These are phyloP conservation scores for Trebouxia sp. DNA, from an alignment of 139 green algal genomes.

Conservation along the genomic window DNA sequence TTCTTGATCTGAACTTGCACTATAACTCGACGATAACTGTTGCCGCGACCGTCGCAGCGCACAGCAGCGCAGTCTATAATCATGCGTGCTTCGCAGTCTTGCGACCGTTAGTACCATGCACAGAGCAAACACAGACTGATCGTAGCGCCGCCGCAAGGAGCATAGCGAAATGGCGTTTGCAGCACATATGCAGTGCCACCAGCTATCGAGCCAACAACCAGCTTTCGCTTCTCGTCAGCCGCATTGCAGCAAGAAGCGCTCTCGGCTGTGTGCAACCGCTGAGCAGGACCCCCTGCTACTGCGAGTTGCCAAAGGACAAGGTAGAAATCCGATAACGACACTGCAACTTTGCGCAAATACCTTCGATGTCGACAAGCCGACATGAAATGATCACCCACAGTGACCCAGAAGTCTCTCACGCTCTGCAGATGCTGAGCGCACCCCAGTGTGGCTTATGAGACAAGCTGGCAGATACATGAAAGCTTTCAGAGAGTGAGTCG, in stretches of 20 bases:
- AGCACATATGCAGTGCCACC: neutral
- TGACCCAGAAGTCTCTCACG: neutral
- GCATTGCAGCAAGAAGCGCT: too few species aligned
- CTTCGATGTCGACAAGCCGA: neutral
- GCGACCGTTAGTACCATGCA: too few species aligned
- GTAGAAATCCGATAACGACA: conserved; percentile 38
- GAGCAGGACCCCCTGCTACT: conserved; percentile 82
- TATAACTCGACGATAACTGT: too few species aligned
- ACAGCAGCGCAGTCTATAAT: too few species aligned
- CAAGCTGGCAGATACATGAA: conserved; percentile 99
- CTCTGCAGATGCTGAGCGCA: conserved; percentile 86
- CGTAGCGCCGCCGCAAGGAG: too few species aligned
- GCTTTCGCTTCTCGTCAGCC: too few species aligned
- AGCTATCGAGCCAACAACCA: neutral
- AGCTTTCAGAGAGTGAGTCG: conserved; percentile 83
- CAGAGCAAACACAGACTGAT: too few species aligned
- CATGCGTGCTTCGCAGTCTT: too few species aligned
- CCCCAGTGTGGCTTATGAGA: conserved; percentile 99
- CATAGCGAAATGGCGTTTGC: too few species aligned
- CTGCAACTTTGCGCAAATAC: too few species aligned
- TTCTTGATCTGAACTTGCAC: too few species aligned
- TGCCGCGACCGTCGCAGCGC: too few species aligned
- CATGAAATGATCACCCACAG: neutral
- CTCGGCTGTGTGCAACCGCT: neutral
- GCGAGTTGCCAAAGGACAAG: conserved; percentile 83